Base-by-base conservation (phyloP, 768 basidiomycete genomes). In the Amyloporia xantha region DNA sequence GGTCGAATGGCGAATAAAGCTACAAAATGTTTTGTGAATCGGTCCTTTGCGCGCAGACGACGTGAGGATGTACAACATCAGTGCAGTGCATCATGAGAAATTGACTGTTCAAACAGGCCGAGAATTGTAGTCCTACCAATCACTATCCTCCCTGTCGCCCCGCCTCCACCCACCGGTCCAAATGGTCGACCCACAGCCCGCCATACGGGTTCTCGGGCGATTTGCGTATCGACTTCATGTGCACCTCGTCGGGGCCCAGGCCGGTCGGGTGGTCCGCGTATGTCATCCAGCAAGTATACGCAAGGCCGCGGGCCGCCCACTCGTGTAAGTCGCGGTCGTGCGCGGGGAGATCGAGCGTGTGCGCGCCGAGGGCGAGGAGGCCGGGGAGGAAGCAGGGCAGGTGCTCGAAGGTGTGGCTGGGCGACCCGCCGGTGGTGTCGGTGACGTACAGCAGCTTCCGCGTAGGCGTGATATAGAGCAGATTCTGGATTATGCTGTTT, bases 341-440 rank as follows among this genome's bases (percentile, higher is more conserved):
- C 5, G 81, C 65, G 5, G 81, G 71, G 44, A 83, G 66, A 21
- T 78, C 78, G 42, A 89, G 74, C 3, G 75, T 76, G 48, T 80
- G 76, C 2, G 68, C 84, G 23, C 88, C 87, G 3, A 91, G 71
- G 3, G 88, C 84, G 43, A 91, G 71, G 11, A 88, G 64, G 19
- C 84, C 88, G 0, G 86, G 87, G 41, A 87, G 73, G 68, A 90
- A 91, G 65, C 87, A 90, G 9, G 86, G 81, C 35, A 91, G 68
- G 58, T 91, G 87, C 53, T 90, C 87, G 46, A 89, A 81, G n/a
- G 60, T 62, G 54, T 84, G 79, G 11, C 74, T 25, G 61, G 61
- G 49, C 60, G 54, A 35, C 51, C 54, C 10, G 61, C 54, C 13
- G 25, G 13, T 37, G 68, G 67, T 38, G 60, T 85, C 85, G 3